phyloP scores from a whole-genome alignment of 495 filamentous ascomycete species.

The Cenococcum geophilum region DNA sequence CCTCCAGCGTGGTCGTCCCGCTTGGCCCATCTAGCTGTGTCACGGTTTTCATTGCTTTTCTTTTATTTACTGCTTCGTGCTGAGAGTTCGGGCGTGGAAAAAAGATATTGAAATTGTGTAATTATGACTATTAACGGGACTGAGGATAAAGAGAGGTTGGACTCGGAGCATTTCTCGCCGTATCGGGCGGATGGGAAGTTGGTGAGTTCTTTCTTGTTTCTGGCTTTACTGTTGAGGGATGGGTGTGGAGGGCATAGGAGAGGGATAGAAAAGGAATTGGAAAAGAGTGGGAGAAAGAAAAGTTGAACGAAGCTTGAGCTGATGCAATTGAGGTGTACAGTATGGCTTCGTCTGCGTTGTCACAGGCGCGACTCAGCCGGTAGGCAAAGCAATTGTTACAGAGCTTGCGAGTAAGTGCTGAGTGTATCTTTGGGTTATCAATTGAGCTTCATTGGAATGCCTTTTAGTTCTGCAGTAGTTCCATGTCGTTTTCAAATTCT shows the following conservation, averaged over 20 bases:
- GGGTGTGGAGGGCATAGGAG: not conserved
- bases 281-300: not conserved
- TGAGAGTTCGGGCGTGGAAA: not conserved
- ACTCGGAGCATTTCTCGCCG: constrained; percentile 50
- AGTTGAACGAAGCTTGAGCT: not conserved
- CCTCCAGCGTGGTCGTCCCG: not conserved
- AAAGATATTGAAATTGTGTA: not conserved
- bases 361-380: constrained; percentile 51
- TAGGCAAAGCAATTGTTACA: constrained; percentile 52
- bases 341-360: constrained; percentile 61
- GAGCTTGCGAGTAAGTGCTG: constrained; percentile 49
- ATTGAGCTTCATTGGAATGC: not conserved
- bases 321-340: constrained; percentile 29
- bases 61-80: too few species aligned
- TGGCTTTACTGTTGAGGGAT: not conserved
- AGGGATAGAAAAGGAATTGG: not conserved
- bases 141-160: constrained; percentile 2
- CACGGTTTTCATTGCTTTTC: too few species aligned
- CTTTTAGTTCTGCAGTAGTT: not conserved
- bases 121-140: not conserved
- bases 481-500: not conserved
- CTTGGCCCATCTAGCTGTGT: not conserved
- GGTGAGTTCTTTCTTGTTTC: constrained; percentile 34
- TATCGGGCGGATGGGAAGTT: constrained; percentile 56
- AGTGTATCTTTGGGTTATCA: not conserved